Percentiles rank a stretch among this genome's conserved stretches.
Conservation (phyloP, 2,329 filamentous ascomycete genomes). For the Ophiostoma sp. region DNA sequence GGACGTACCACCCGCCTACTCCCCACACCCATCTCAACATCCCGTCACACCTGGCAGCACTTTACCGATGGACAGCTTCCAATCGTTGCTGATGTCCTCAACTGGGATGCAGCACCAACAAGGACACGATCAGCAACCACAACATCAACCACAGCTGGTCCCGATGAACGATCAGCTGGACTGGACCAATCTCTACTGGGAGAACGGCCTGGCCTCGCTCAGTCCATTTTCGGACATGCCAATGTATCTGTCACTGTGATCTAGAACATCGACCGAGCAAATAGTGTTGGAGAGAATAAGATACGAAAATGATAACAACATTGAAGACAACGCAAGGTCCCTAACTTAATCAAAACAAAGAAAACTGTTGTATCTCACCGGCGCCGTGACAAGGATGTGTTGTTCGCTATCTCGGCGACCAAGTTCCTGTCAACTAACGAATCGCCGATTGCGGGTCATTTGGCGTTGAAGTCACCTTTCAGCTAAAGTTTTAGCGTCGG, state of each 20-base stretch:
- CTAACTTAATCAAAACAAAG: not conserved
- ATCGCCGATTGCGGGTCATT: not conserved
- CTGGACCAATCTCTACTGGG: slow-evolving; percentile 29
- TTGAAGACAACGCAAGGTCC: too few species aligned
- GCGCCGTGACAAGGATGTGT: not conserved
- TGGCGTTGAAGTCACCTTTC: not conserved
- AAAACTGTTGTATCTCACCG: not conserved
- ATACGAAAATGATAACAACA: not conserved
- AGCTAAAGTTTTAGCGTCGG: not conserved
- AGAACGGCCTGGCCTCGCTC: slow-evolving; percentile 26
- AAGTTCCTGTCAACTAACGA: not conserved
- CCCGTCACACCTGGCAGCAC: slow-evolving; percentile 1
- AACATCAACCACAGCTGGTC: slow-evolving; percentile 17
- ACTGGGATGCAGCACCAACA: not conserved
- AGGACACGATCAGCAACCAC: not conserved
- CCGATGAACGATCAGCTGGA: slow-evolving; percentile 27
- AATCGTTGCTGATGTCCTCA: slow-evolving; percentile 14
- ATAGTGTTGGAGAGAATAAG: not conserved
- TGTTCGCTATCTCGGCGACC: not conserved
- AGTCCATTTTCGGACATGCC: slow-evolving; percentile 28
- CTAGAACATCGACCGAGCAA: not conserved
- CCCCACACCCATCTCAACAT: not conserved
- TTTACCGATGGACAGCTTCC: slow-evolving; percentile 14
- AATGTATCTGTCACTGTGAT: slow-evolving; percentile 23
- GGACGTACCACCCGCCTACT: not conserved